Conservation (phyloP, 192 early-diverging fungal species). For the Rhizophagus clarus region DNA sequence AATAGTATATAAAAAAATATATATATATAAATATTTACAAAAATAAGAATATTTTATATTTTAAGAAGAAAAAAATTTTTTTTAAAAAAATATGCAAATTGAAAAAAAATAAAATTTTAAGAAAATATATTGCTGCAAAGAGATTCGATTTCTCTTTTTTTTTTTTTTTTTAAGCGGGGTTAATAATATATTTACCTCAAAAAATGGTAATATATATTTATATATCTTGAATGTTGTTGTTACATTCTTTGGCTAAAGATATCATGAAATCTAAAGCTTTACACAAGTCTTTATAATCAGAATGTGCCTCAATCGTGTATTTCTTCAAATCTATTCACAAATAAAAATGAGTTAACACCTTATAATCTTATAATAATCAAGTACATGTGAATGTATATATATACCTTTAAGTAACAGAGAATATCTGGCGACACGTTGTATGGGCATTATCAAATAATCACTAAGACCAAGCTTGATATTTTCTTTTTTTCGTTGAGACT, state of each 20-base stretch:
- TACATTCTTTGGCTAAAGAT: slow-evolving; percentile 23
- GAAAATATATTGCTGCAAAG: too few relatives aligned
- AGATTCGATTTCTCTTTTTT: too few relatives aligned
- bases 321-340: slow-evolving; percentile 42
- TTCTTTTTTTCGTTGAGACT: slow-evolving; percentile 44
- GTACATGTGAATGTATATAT: too few relatives aligned
- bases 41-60: too few relatives aligned
- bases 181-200: too few relatives aligned
- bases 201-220: not conserved
- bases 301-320: slow-evolving; percentile 29
- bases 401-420: slow-evolving; percentile 62
- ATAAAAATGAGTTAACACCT: not conserved
- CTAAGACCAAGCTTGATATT: slow-evolving; percentile 62
- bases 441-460: slow-evolving; percentile 77
- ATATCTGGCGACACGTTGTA: slow-evolving; percentile 81
- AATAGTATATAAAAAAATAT: too few relatives aligned
- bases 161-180: too few relatives aligned
- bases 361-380: too few relatives aligned
- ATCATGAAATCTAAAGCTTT: slow-evolving; percentile 37
- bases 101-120: too few relatives aligned
- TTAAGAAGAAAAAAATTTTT: too few relatives aligned
- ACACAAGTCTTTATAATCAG: slow-evolving; percentile 34
- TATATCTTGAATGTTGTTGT: not conserved
- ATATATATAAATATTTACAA: too few relatives aligned
- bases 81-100: too few relatives aligned